These are phyloP conservation scores for Cercospora canescens DNA, from an alignment of 2,329 filamentous ascomycete genomes.

Conservation along the genomic window DNA sequence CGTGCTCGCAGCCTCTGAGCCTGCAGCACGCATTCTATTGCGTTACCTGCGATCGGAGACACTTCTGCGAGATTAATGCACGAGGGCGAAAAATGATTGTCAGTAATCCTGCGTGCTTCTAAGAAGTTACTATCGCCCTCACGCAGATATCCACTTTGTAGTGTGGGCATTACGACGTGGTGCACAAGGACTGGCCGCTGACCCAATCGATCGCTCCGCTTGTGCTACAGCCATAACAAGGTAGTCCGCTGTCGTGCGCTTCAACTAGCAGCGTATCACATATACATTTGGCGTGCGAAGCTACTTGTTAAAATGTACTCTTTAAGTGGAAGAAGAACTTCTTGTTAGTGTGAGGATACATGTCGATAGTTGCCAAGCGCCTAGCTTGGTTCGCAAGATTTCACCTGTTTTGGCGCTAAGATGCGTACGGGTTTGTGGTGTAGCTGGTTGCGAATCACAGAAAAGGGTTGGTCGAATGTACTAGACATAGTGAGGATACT, in stretches of 20 bases:
- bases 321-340: not conserved
- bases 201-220: not conserved
- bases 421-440: too few relatives aligned
- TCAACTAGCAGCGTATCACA: not conserved
- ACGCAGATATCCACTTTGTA: not conserved
- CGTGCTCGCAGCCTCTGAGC: too few relatives aligned
- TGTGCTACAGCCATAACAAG: not conserved
- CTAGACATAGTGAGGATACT: too few relatives aligned
- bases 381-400: not conserved
- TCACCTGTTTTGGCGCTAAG: not conserved
- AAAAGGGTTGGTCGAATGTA: too few relatives aligned
- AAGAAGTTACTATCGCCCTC: not conserved
- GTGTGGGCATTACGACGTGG: not conserved
- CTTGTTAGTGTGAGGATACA: not conserved
- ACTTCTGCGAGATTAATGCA: not conserved
- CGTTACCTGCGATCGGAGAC: not conserved
- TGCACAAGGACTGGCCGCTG: not conserved
- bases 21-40: not conserved
- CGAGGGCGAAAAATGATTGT: not conserved
- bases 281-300: not conserved
- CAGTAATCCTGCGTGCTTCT: not conserved
- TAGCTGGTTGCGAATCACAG: too few relatives aligned
- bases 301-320: not conserved
- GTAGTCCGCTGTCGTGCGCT: not conserved
- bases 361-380: not conserved